Base-by-base conservation (phyloP, 2,329 filamentous ascomycete genomes). In the Exutisphaerella laricina region DNA sequence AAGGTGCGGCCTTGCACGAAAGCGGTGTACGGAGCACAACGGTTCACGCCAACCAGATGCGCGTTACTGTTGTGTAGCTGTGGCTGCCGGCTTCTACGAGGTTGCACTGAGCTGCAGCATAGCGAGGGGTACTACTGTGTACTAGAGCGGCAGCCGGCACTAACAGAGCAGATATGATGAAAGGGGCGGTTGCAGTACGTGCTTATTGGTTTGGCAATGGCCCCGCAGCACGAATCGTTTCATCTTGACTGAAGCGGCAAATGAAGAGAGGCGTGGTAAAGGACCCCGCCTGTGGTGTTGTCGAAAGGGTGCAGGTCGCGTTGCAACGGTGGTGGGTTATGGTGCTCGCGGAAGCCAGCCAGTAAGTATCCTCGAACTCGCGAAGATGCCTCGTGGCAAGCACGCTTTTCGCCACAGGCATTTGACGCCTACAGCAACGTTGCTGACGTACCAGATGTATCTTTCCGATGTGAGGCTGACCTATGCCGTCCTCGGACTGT, bases 41-140 rank as follows among this genome's bases (percentile, higher is more conserved):
- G 17, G 30, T 17, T 18, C 20, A 18, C 33, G 13, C 14, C 33
- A 36, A 16, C 21, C 21, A 28, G 35, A 37, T 43, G 36, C 40
- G 37, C n/a, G 17, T 14, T 29, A 17, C 32, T 43, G 40, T 14
- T n/a, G 40, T 43, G 40, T 37, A 36, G 40, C 33, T 35, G 33
- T 43, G 33, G 40, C 29, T 41, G n/a, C 30, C 39, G 39, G 39
- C 39, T 41, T 23, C 17, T 33, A 28, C 39, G 17, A 20, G 40
- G 36, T 22, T 23, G 32, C 36, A 32, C 33, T 4, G 22, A 29
- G 32, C 39, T 43, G 40, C 33, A 37, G 12, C 32, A 31, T 12
- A 16, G 39, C 31, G 39, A 42, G 39, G 39, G 39, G 20, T 7
- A 25, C 30, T 3, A 31, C 29, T n/a, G 17, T 31, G 17, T 16